Conservation (phyloP, 1,284 basidiomycete species). For the Clitocybe nebularis region DNA sequence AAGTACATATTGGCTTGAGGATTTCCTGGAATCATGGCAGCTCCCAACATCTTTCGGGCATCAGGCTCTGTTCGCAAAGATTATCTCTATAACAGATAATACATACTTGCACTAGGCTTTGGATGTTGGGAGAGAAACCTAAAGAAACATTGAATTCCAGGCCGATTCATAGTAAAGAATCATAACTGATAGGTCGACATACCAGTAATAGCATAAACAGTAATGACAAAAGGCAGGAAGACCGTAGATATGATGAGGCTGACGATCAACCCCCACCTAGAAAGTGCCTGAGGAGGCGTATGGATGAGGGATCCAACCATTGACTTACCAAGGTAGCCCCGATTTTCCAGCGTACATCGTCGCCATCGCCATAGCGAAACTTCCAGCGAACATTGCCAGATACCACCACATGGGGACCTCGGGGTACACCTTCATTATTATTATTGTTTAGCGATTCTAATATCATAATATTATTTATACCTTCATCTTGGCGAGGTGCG, state of each 20-base stretch:
- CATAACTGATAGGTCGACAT: slow-evolving; percentile 18
- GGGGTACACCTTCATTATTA: slow-evolving; percentile 36
- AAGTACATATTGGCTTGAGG: slow-evolving; percentile 50
- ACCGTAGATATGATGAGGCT: slow-evolving; percentile 44
- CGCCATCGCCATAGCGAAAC: slow-evolving; percentile 45
- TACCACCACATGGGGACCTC: slow-evolving; percentile 66
- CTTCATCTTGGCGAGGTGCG: slow-evolving; percentile 57
- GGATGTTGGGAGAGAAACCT: slow-evolving; percentile 31
- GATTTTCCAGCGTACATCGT: slow-evolving; percentile 52
- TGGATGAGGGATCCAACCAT: no score
- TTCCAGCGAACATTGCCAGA: slow-evolving; percentile 36
- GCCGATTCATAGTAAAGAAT: slow-evolving; percentile 21
- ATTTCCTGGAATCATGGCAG: slow-evolving; percentile 34
- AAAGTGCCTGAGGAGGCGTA: neutral
- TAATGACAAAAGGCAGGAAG: slow-evolving; percentile 52
- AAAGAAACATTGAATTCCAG: slow-evolving; percentile 12
- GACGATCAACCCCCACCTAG: slow-evolving; percentile 40
- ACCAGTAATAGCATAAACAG: slow-evolving; percentile 51
- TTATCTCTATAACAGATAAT: neutral
- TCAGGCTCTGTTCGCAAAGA: neutral
- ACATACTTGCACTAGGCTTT: slow-evolving; percentile 31
- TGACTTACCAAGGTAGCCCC: slow-evolving; percentile 31
- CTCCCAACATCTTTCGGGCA: slow-evolving; percentile 31
- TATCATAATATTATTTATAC: slow-evolving; percentile 31
- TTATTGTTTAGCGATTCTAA: slow-evolving; percentile 1